These are phyloP conservation scores for maize (Zea mays) DNA, from an alignment of 176 grass and related monocot species.

Conservation along the genomic window Zm-B73-REFERENCE-NAM-5.0 NC_050097.1:108528501-108529000, in stretches of 20 bases:
- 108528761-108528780: slow-evolving; percentile 15
- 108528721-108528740: background rate
- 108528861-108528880: slow-evolving; percentile 36
- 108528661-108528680: background rate
- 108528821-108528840: slow-evolving; percentile 27
- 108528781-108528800: slow-evolving; percentile 3
- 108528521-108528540: background rate
- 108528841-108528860: background rate
- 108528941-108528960: background rate
- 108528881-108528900: slow-evolving; percentile 31
- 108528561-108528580: too few species aligned
- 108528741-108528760: slow-evolving; percentile 29
- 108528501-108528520: background rate
- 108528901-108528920: slow-evolving; percentile 31
- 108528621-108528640: background rate
- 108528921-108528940: background rate
- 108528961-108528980: too few species aligned
- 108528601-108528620: background rate
- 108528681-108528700: background rate
- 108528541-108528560: background rate
- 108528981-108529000: too few species aligned
- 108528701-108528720: background rate
- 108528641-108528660: background rate
- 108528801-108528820: slow-evolving; percentile 20
- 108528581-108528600: background rate